Evolutionary conservation across 306 rosid species (phyloP), one percentile per base, ranked within the genome.

Genomic region (Mimosa pudica): DNA sequence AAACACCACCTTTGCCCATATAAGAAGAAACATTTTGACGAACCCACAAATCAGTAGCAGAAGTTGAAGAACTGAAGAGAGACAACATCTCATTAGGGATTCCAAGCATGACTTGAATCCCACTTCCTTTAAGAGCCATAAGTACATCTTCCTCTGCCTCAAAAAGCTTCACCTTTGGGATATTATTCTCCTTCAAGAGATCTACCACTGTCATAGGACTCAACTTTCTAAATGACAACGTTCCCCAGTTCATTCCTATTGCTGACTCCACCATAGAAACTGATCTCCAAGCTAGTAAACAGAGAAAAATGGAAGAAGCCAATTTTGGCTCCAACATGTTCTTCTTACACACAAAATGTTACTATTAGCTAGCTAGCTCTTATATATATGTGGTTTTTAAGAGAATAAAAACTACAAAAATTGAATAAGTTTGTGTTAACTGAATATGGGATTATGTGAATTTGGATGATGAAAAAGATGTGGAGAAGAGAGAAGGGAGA

Each of bases 231-330:
- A 81, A 85, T 1, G 99, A 90, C 24, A 95, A 7, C 32, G 91
- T 88, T 3, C 99, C 98, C 99, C 99, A 95, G 90, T 95, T 95
- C 46, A 95, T 87, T 38, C 96, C 99, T 51, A 90, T 71, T 44
- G 83, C 93, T 13, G 99, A 89, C 79, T 94, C 92, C 36, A 68
- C 89, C 80, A 58, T 52, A 2, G 89, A 85, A 82, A 71, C 71
- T 48, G 77, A 83, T 76, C 85, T 30, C 47, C 84, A 79, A 38
- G 79, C 72, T 3, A 84, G 67, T n/a, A 82, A 0, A 65, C 84
- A 72, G 44, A 67, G 65, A 61, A 74, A 20, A 8, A 89, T 8
- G 3, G 65, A 48, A 62, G 47, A 24, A 1, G n/a, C 32, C 35
- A 88, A 78, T 83, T 87, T 76, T 10, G 82, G 90, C 68, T 61